Evolutionary conservation across 73 alveolate species (phyloP).

Genomic region (Uronychia setigera): DNA sequence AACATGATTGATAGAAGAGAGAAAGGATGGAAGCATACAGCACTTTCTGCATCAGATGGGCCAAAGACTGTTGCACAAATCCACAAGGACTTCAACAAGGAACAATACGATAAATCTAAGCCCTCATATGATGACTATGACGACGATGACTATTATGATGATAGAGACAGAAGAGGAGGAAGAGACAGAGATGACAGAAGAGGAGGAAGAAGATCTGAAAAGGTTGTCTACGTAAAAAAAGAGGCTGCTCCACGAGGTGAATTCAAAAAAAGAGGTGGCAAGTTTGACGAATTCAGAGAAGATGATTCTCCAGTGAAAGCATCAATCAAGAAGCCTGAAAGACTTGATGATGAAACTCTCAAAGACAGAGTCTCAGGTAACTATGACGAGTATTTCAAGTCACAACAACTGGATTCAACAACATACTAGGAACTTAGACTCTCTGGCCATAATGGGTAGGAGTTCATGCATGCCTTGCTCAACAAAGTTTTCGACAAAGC

Average conservation of each 20-base stretch:
- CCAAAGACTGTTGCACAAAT: constrained; percentile 6
- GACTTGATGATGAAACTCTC: not conserved
- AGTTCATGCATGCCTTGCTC: not conserved
- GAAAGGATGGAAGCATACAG: not conserved
- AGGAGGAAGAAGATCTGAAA: not conserved
- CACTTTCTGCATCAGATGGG: not conserved
- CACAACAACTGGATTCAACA: not conserved
- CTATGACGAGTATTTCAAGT: not conserved
- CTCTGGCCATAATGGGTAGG: constrained; percentile 1
- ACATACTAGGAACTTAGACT: not conserved
- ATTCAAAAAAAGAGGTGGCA: not conserved
- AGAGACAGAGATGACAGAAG: not conserved
- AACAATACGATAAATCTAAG: not conserved
- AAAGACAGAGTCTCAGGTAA: not conserved
- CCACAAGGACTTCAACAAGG: not conserved
- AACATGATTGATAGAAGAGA: not conserved
- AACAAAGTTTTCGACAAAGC: not conserved
- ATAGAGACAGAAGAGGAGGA: not conserved
- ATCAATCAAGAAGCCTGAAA: not conserved
- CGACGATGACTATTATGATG: not conserved
- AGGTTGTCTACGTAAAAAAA: not conserved
- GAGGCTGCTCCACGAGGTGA: not conserved
- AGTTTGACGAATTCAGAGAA: not conserved
- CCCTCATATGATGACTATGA: not conserved
- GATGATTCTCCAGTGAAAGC: not conserved